Percentiles rank a stretch among this genome's conserved stretches.
Evolutionary conservation across 148 eudicot genomes (phyloP).

Genomic region (Hydrangea macrophylla): DNA sequence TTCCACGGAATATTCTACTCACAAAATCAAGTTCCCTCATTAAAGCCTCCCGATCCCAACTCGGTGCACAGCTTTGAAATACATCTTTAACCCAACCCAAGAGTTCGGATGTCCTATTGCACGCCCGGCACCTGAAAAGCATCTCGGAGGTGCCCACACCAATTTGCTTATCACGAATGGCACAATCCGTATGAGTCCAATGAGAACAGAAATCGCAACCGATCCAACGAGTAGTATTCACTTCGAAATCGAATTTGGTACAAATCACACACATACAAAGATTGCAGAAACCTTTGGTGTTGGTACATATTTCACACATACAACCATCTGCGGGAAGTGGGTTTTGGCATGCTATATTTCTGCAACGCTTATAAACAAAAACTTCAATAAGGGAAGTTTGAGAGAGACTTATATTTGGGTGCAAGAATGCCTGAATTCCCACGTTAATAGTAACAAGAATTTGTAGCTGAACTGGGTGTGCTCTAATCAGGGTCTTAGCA

Average conservation of each 20-base stretch:
- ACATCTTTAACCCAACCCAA: conserved; percentile 75
- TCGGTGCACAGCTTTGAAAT: conserved; percentile 60
- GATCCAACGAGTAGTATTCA: conserved; percentile 66
- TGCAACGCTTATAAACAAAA: conserved; percentile 56
- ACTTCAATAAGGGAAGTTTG: conserved; percentile 50
- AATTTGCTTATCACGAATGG: conserved; percentile 47
- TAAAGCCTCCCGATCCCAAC: conserved; percentile 49
- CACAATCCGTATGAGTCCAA: conserved; percentile 73
- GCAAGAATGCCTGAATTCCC: conserved; percentile 63
- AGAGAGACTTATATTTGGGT: conserved; percentile 53
- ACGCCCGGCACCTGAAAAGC: conserved; percentile 63
- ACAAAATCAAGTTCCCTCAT: conserved; percentile 58
- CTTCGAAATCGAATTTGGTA: conserved; percentile 61
- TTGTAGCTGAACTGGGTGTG: conserved; percentile 56
- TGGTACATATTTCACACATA: conserved; percentile 46
- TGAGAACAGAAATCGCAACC: conserved; percentile 71
- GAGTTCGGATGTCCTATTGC: conserved; percentile 54
- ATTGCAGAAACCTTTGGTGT: conserved; percentile 59
- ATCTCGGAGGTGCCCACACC: conserved; percentile 54
- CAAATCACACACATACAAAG: conserved; percentile 67
- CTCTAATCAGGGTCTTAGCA: conserved; percentile 34
- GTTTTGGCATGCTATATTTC: conserved; percentile 58
- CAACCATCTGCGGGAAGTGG: conserved; percentile 59
- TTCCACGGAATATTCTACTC: conserved; percentile 55
- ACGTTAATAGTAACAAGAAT: conserved; percentile 55